phyloP scores from a whole-genome alignment of 2,329 filamentous ascomycete genomes.

The Myriangium duriaei region DNA sequence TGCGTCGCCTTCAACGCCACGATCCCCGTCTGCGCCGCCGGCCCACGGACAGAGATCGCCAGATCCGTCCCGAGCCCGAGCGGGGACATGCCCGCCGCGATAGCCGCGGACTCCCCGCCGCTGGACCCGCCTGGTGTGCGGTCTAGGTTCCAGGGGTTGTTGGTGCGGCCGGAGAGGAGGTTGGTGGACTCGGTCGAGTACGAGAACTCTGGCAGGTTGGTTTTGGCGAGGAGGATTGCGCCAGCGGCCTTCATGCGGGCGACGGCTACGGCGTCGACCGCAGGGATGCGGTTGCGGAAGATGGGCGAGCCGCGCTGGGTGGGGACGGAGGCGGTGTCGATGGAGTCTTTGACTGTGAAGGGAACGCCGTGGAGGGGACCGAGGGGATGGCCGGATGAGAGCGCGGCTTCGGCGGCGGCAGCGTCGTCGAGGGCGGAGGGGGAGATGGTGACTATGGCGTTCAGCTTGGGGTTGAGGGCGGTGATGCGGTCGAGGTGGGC shows the following conservation, averaged over 20 bases:
- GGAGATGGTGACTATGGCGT: no score
- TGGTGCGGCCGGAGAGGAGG: conserved; percentile 33
- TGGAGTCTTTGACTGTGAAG: conserved; percentile 54
- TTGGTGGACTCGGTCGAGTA: conserved; percentile 32
- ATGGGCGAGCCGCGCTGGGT: conserved; percentile 35
- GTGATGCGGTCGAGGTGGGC: no score
- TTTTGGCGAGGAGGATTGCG: conserved; percentile 37
- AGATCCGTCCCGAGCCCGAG: conserved; percentile 42
- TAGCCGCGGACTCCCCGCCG: conserved; percentile 41
- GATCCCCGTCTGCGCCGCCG: conserved; percentile 31
- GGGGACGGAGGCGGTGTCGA: no score
- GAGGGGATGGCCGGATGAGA: no score
- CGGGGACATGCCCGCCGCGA: conserved; percentile 36
- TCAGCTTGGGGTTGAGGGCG: no score
- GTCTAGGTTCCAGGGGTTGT: conserved; percentile 38
- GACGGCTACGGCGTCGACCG: conserved; percentile 37
- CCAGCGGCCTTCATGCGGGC: conserved; percentile 33
- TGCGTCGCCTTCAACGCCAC: conserved; percentile 31
- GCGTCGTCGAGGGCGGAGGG: no score
- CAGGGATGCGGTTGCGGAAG: conserved; percentile 3
- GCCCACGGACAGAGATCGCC: conserved; percentile 32
- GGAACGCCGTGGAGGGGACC: conserved; percentile 54
- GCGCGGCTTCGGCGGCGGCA: no score
- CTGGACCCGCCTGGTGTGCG: conserved; percentile 39
- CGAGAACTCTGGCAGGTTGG: conserved; percentile 40